Evolutionary conservation across 768 basidiomycete genomes (phyloP), one percentile per base, ranked within the genome.

Genomic region (Dictyophora rubrovolvata): DNA sequence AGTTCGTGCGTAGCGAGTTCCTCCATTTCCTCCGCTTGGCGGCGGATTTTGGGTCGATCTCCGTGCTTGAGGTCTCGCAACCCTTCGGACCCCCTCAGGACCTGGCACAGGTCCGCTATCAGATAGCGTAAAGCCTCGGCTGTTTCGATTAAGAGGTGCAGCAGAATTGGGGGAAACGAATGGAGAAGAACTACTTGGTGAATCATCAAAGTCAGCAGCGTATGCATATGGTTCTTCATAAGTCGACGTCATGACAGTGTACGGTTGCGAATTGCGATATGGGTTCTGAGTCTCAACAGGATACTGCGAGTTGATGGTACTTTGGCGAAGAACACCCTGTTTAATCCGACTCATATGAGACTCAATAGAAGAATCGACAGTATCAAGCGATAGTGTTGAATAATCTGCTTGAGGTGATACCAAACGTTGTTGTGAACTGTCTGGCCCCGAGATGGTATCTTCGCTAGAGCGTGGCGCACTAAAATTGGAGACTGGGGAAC

Each of bases 101-200:
- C 80, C 80, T 46, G 88, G 85, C 1, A 93, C 87, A 42, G 90
- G 91, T 14, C 94, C 94, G 65, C 81, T 74, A 64, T 97, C 94
- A 56, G 80, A 81, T 58, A 97, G 71, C 49, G 85, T 85, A 52
- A 96, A 78, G 21, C 93, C 91, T 11, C 88, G 80, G 5, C 71
- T 68, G 53, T 50, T 34, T 47, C 61, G 64, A 55, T 62, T 60
- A 23, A 58, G 23, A 22, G 33, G 53, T 50, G 61, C 53, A 57
- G 58, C 52, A 52, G 60, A 34, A 55, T 61, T 42, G 51, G 59
- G 46, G 18, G 55, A 55, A 46, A 48, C 16, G 54, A 47, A 20
- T 36, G 61, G n/a, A 51, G 57, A 53, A 34, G 66, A 72, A 52
- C 72, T 65, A n/a, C 54, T 63, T 28, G 48, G 60, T 10, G 66